Evolutionary conservation across 305 asterid species (phyloP).

Genomic region (Fraxinus baroniana): DNA sequence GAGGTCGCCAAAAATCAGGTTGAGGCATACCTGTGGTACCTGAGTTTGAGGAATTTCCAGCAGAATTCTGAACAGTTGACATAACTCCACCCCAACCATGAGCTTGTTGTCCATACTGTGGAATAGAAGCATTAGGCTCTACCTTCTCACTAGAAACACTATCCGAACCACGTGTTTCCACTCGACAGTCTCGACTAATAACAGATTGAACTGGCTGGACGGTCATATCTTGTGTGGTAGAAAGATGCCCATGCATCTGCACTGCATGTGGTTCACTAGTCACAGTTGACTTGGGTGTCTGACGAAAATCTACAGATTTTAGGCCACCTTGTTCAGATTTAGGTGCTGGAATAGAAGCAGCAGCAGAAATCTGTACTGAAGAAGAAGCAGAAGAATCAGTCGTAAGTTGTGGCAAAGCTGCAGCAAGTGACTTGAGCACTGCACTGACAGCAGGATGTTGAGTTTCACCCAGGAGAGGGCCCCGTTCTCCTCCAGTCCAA

Average conservation of each 20-base stretch:
- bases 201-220: slow-evolving; percentile 42
- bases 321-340: slow-evolving; percentile 41
- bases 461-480: slow-evolving; percentile 34
- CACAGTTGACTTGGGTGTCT: slow-evolving; percentile 31
- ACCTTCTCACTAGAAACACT: slow-evolving; percentile 30
- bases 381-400: slow-evolving; percentile 41
- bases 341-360: slow-evolving; percentile 45
- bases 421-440: slow-evolving; percentile 47
- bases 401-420: slow-evolving; percentile 39
- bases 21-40: slow-evolving; percentile 47
- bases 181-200: slow-evolving; percentile 45
- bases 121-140: slow-evolving; percentile 30
- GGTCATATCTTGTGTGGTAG: slow-evolving; percentile 22
- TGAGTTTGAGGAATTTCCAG: slow-evolving; percentile 50
- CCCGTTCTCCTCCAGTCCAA: slow-evolving; percentile 38
- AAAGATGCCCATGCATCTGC: slow-evolving; percentile 42
- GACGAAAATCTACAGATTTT: slow-evolving; percentile 36
- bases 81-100: slow-evolving; percentile 50
- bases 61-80: slow-evolving; percentile 47
- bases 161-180: slow-evolving; percentile 45
- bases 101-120: slow-evolving; percentile 47
- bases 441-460: slow-evolving; percentile 44
- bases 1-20: slow-evolving; percentile 63
- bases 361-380: slow-evolving; percentile 43
- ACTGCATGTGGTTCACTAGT: slow-evolving; percentile 40